Conservation (phyloP, 1,284 basidiomycete genomes). For the Vanrija sp. region DNA sequence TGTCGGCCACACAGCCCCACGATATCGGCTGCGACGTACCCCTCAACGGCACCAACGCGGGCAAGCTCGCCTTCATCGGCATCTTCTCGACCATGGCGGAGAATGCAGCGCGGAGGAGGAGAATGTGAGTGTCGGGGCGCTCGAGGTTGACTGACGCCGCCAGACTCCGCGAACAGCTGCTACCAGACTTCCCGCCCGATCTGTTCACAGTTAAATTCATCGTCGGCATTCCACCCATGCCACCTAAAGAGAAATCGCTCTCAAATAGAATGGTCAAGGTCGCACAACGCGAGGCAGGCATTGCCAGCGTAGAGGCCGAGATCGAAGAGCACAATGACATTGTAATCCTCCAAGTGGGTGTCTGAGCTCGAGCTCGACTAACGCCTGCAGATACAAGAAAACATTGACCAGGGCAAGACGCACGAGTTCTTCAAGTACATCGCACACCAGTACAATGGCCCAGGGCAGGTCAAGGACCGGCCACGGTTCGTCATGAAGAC, state of each 20-base stretch:
- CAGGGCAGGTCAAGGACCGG: conserved; percentile 41
- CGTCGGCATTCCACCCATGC: conserved; percentile 34
- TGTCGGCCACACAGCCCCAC: conserved; percentile 42
- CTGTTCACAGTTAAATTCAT: conserved; percentile 49
- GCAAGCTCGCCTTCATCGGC: conserved; percentile 45
- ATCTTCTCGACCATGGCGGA: conserved; percentile 43
- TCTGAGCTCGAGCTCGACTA: neutral
- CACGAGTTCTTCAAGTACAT: conserved; percentile 50
- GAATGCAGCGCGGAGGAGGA: conserved; percentile 22
- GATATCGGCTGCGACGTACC: conserved; percentile 48
- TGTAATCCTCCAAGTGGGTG: conserved; percentile 45
- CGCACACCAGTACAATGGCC: conserved; percentile 39
- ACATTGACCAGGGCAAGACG: conserved; percentile 50
- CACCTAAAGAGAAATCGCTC: no score
- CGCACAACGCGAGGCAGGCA: conserved; percentile 10
- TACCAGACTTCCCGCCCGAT: conserved; percentile 44
- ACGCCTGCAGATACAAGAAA: conserved; percentile 41
- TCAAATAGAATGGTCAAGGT: conserved; percentile 1
- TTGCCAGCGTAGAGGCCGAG: conserved; percentile 30
- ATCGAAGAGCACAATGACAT: conserved; percentile 44
- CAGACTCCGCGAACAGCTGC: conserved; percentile 39
- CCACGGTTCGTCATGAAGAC: conserved; percentile 51
- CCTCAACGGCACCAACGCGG: conserved; percentile 29
- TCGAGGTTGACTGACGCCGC: conserved; percentile 7
- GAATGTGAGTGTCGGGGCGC: conserved; percentile 36